Base-by-base conservation (phyloP, 2,329 filamentous ascomycete genomes). In the Aspergillus alliaceus region DNA sequence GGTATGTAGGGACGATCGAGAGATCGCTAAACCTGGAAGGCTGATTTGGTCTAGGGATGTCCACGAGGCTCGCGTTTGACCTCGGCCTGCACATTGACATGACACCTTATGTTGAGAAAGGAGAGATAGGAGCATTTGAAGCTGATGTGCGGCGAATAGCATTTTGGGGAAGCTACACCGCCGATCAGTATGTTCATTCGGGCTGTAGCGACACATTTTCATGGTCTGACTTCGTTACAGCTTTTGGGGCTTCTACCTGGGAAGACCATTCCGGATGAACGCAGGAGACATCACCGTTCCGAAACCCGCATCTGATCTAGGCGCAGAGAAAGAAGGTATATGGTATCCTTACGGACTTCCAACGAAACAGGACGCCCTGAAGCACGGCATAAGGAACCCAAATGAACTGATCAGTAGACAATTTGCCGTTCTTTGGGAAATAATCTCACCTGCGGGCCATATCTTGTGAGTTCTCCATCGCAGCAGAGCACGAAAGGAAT, bases 41-140 rank as follows among this genome's bases (percentile, higher is more conserved):
- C 49, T 59, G 31, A 59, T 31, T 14, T 15, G 29, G 20, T 15
- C 12, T 15, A 75, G 75, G 75, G 18, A 79, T 79, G 77, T 75
- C 77, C 1, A 78, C 78, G 70, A 68, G 77, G 42, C 69, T 79
- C 37, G 72, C 75, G n/a, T 77, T 78, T 40, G 76, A 80, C 53
- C 71, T 80, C 37, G 78, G 75, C 2, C 57, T 79, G 15, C 77
- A 79, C 52, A 50, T 77, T 18, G 74, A 78, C 54, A 75, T 75
- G 64, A 70, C 68, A 1, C 57, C 68, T 0, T 79, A 80, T 54
- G 70, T 79, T 4, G 65, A 69, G 12, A 70, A 70, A 47, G 76
- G 75, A 2, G 67, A 73, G 15, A 73, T 80, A 44, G 76, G 69
- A 25, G 57, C 66, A 0, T 64, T 67, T 4, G 77, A 79, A 58